Conservation (phyloP, 495 filamentous ascomycete species). For the Penicillium alfredii region DNA sequence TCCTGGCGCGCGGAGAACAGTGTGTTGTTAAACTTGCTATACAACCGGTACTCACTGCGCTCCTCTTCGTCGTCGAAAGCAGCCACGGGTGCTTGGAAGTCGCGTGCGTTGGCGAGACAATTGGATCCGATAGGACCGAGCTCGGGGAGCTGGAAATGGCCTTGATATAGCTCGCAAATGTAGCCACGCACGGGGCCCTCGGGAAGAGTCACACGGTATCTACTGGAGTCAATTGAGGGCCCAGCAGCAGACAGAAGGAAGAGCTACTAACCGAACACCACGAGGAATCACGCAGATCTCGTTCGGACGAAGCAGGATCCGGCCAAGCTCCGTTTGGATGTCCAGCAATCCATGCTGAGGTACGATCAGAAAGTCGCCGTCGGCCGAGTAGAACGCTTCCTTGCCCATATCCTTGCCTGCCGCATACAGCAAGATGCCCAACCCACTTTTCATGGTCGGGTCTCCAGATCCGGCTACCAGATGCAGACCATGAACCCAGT, state of each 20-base stretch:
- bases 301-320: conserved; percentile 75
- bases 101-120: conserved; percentile 77
- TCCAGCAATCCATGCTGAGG: conserved; percentile 78
- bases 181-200: conserved; percentile 69
- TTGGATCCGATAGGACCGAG: conserved; percentile 86
- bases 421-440: conserved; percentile 79
- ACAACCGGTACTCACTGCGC: conserved; percentile 54
- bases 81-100: conserved; percentile 82
- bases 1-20: conserved; percentile 67
- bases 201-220: conserved; percentile 66
- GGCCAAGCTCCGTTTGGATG: conserved; percentile 80
- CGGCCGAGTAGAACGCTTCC: conserved; percentile 80
- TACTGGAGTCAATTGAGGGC: conserved; percentile 11
- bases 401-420: conserved; percentile 75
- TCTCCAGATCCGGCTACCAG: conserved; percentile 79
- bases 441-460: conserved; percentile 69
- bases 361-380: conserved; percentile 85
- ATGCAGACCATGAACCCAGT: conserved; percentile 74
- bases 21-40: conserved; percentile 73
- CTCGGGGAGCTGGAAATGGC: conserved; percentile 79
- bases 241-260: too few species aligned
- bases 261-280: conserved; percentile 47
- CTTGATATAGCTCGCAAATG: conserved; percentile 80
- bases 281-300: conserved; percentile 87
- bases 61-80: conserved; percentile 58